Percentiles rank a stretch among this genome's conserved stretches.
These are phyloP conservation scores for Limonomyces culmigenus DNA, from an alignment of 1,284 basidiomycete species.

Conservation along the genomic window DNA sequence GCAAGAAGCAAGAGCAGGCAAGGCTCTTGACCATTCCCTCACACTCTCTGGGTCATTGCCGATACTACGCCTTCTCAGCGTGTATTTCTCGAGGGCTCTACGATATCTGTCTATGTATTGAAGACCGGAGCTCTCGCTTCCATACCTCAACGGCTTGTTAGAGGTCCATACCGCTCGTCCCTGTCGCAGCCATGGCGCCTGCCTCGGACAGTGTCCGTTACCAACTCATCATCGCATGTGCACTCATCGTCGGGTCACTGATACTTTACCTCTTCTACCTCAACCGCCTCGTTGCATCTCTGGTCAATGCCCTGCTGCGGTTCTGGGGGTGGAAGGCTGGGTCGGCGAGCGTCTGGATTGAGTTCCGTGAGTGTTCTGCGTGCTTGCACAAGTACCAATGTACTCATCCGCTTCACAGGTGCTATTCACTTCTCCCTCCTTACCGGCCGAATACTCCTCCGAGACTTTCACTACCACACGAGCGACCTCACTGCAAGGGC, in stretches of 20 bases:
- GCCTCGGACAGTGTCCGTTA: no score
- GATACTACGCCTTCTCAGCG: no score
- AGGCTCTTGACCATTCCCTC: no score
- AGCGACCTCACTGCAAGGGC: conserved; percentile 77
- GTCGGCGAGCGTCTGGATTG: conserved; percentile 55
- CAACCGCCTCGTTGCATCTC: conserved; percentile 64
- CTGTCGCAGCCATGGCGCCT: no score
- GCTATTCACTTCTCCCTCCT: conserved; percentile 86
- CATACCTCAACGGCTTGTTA: no score
- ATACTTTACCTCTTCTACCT: conserved; percentile 78
- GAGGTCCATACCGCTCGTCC: no score
- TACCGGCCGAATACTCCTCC: conserved; percentile 71
- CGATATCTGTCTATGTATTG: no score
- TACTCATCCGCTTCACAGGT: conserved; percentile 22
- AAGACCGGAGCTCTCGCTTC: no score
- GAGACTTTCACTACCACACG: conserved; percentile 76
- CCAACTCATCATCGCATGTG: conserved; percentile 52
- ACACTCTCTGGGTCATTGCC: no score
- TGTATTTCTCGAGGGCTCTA: no score
- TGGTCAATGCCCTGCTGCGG: conserved; percentile 43
- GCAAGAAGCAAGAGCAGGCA: no score
- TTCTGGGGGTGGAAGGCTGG: conserved; percentile 57
- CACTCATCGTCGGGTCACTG: conserved; percentile 56
- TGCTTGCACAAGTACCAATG: background rate
- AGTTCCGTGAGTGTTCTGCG: conserved; percentile 39